Base-by-base conservation (phyloP, 1,284 basidiomycete genomes). In the Gomphus bonarii region DNA sequence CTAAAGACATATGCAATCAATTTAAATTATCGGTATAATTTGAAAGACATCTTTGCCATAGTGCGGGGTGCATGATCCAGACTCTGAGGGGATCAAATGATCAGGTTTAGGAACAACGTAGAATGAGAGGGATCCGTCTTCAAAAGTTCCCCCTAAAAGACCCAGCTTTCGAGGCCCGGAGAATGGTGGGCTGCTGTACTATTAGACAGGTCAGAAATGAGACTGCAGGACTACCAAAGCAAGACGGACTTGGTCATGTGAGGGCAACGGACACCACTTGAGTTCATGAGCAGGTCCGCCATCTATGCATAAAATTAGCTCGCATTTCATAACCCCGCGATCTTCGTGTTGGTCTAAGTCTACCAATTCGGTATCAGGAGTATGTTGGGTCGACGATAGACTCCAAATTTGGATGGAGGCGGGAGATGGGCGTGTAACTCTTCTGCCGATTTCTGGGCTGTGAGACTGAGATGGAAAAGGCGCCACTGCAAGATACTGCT, bases 261-360 rank as follows among this genome's bases (percentile, higher is more conserved):
- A 79, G 0, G 91, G 91, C 38, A 91, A 67, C 3, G 92, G 93
- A 70, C 91, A 94, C 92, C 93, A 97, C 69, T 85, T 89, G 16
- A 93, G 65, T 54, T 89, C 84, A 61, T 82, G 78, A 3, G 83
- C 87, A 3, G 85, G 78, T 0, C 91, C 89, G 28, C 77, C 76
- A 18, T 91, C 83, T 5, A 91, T 62, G 62, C 91, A 93, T 0
- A 95, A 63, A 6, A 89, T 80, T 73, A 91, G 74, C 64, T 87
- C 88, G 62, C 88, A 89, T 12, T 66, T 70, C 72, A 86, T 76
- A 56, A 72, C 66, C 0, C 79, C 79, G 18, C 61, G 59, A 30
- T 63, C 63, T 4, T 63, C 62, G 8, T 60, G 62, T 11, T 43
- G 60, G 3, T 63, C 61, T 16, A 61, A 59, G 48, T 40, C 55